These are phyloP conservation scores for Ustilago trichophora DNA, from an alignment of 1,284 basidiomycete species.

Conservation along the genomic window DNA sequence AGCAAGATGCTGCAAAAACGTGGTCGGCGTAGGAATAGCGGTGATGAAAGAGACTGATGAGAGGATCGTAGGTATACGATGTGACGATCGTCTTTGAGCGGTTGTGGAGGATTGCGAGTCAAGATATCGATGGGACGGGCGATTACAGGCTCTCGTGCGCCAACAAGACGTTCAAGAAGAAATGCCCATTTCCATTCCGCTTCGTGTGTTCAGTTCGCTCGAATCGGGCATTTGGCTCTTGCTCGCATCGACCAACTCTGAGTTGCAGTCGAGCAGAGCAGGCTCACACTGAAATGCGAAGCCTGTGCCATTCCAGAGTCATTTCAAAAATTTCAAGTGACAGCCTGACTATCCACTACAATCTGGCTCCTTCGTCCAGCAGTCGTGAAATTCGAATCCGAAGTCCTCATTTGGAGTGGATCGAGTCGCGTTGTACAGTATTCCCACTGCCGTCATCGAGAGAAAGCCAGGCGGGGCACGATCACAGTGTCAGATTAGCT, in stretches of 20 bases:
- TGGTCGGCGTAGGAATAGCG: too few relatives aligned
- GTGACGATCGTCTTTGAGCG: background rate
- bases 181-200: background rate
- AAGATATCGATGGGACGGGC: background rate
- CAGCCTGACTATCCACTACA: too few relatives aligned
- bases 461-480: background rate
- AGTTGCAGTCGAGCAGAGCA: too few relatives aligned
- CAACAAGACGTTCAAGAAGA: slow-evolving; percentile 17
- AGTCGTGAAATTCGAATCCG: too few relatives aligned
- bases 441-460: slow-evolving; percentile 9
- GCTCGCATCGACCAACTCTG: slow-evolving; percentile 12
- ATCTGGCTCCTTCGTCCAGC: too few relatives aligned
- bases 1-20: background rate
- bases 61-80: too few relatives aligned
- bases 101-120: slow-evolving; percentile 28
- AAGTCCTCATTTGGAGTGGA: too few relatives aligned
- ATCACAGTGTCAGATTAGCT: slow-evolving; percentile 13
- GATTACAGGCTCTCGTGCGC: slow-evolving; percentile 1
- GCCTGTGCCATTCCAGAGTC: too few relatives aligned
- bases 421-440: background rate
- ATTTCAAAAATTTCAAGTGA: too few relatives aligned
- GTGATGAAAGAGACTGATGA: too few relatives aligned
- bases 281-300: too few relatives aligned
- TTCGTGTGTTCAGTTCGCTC: too few relatives aligned
- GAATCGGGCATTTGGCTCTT: slow-evolving; percentile 9